Evolutionary conservation across 306 rosid genomes (phyloP).

Genomic region (Lablab purpureus): DNA sequence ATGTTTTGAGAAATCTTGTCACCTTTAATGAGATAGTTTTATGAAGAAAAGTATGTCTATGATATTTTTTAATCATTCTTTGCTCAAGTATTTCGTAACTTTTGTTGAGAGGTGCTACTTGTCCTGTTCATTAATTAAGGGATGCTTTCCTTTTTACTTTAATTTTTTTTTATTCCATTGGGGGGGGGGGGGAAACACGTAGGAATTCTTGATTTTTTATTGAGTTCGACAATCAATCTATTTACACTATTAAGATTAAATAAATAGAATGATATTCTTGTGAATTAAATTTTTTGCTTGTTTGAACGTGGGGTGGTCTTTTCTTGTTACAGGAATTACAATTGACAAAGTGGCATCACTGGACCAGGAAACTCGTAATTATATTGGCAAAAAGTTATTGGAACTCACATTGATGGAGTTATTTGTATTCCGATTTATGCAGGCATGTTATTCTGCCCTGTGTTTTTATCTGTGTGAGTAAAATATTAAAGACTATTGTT

Average conservation of each 20-base stretch:
- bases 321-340: conserved; percentile 78
- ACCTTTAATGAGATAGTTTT: conserved; percentile 15
- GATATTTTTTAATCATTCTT: conserved; percentile 20
- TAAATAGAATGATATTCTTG: conserved; percentile 14
- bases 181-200: background rate
- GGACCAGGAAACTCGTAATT: conserved; percentile 88
- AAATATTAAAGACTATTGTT: conserved; percentile 37
- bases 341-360: conserved; percentile 87
- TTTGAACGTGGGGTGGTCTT: conserved; percentile 42
- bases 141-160: conserved; percentile 28
- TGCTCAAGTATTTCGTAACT: conserved; percentile 8
- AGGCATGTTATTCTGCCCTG: conserved; percentile 63
- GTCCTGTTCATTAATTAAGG: background rate
- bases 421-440: conserved; percentile 86
- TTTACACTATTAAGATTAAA: conserved; percentile 21
- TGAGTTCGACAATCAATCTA: background rate
- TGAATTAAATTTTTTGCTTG: conserved; percentile 30
- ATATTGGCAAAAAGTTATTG: conserved; percentile 83
- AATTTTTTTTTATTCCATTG: conserved; percentile 5
- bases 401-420: conserved; percentile 88
- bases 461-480: conserved; percentile 15
- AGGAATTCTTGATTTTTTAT: background rate
- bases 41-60: background rate
- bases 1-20: conserved; percentile 21
- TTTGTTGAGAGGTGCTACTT: background rate